Evolutionary conservation across 1,284 basidiomycete genomes (phyloP).

Genomic region (Stereum hirsutum): DNA sequence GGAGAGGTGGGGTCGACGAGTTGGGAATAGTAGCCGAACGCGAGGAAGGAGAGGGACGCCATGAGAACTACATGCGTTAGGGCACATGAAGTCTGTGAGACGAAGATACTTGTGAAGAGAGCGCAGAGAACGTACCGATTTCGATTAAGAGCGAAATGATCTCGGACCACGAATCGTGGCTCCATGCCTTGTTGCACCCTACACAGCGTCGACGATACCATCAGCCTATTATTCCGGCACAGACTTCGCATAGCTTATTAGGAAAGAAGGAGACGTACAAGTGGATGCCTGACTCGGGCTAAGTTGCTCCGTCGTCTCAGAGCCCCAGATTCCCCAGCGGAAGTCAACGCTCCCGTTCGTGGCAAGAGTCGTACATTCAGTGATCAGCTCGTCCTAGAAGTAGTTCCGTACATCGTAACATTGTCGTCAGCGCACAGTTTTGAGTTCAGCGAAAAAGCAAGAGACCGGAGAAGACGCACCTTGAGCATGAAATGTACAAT

Average conservation of each 20-base stretch:
- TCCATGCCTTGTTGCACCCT: conserved; percentile 52
- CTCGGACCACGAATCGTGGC: conserved; percentile 48
- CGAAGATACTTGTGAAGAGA: background rate
- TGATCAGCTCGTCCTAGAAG: conserved; percentile 40
- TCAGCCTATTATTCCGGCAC: conserved; percentile 4
- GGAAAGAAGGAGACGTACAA: conserved; percentile 29
- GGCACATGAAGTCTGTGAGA: conserved; percentile 4
- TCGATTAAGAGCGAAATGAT: conserved; percentile 51
- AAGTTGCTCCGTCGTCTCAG: conserved; percentile 21
- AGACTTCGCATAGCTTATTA: conserved; percentile 1
- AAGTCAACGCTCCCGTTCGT: conserved; percentile 12
- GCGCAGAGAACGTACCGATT: conserved; percentile 25
- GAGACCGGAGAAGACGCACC: conserved; percentile 30
- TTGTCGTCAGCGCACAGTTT: background rate
- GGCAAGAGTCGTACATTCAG: conserved; percentile 14
- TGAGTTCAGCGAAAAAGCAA: background rate
- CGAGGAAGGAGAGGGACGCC: conserved; percentile 48
- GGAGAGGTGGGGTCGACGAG: conserved; percentile 6
- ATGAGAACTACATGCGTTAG: conserved; percentile 31
- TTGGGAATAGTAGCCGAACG: conserved; percentile 66
- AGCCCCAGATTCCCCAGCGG: conserved; percentile 17
- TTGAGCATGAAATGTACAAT: conserved; percentile 64
- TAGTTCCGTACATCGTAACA: too few species aligned
- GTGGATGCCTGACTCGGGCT: conserved; percentile 25
- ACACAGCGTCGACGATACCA: background rate